phyloP scores from a whole-genome alignment of 1,139 yeast genomes.

The Yueomyces sp. region DNA sequence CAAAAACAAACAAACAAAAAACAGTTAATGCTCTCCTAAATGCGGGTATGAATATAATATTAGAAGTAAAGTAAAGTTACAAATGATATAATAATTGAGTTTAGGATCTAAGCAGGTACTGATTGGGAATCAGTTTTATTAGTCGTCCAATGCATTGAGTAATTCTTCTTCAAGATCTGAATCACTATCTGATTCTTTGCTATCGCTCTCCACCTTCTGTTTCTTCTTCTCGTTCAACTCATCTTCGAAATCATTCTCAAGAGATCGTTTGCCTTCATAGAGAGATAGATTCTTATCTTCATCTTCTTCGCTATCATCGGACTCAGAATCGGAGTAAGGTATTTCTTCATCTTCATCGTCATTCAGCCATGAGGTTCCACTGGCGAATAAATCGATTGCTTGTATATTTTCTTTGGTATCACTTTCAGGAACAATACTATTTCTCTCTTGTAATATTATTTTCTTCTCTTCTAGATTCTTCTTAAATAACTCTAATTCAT shows the following conservation, averaged over 20 bases:
- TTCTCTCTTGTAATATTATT: slow-evolving; percentile 10
- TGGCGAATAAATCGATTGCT: slow-evolving; percentile 18
- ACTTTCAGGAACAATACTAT: slow-evolving; percentile 4
- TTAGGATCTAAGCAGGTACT: too few species aligned
- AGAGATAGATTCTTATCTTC: slow-evolving; percentile 5
- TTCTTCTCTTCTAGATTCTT: slow-evolving; percentile 14
- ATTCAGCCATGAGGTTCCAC: slow-evolving; percentile 24
- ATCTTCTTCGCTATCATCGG: slow-evolving; percentile 11
- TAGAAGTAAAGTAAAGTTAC: too few species aligned
- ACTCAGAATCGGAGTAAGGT: slow-evolving; percentile 17
- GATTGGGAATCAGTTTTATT: too few species aligned
- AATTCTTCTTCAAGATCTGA: slow-evolving; percentile 31
- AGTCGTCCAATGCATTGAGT: slow-evolving; percentile 18
- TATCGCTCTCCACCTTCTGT: slow-evolving; percentile 1
- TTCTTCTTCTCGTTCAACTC: slow-evolving; percentile 1
- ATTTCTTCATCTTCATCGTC: slow-evolving; percentile 25
- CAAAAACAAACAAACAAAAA: too few species aligned
- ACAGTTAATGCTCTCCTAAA: too few species aligned
- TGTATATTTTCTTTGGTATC: slow-evolving; percentile 1
- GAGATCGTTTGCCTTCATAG: not conserved
- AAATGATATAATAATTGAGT: too few species aligned
- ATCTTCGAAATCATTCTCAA: slow-evolving; percentile 2
- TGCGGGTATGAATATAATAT: too few species aligned
- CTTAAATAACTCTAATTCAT: slow-evolving; percentile 25
- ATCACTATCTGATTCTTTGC: slow-evolving; percentile 15